Percentiles rank a stretch among this genome's conserved stretches.
Evolutionary conservation across 768 basidiomycete genomes (phyloP).

Genomic region (Trametes cingulata): DNA sequence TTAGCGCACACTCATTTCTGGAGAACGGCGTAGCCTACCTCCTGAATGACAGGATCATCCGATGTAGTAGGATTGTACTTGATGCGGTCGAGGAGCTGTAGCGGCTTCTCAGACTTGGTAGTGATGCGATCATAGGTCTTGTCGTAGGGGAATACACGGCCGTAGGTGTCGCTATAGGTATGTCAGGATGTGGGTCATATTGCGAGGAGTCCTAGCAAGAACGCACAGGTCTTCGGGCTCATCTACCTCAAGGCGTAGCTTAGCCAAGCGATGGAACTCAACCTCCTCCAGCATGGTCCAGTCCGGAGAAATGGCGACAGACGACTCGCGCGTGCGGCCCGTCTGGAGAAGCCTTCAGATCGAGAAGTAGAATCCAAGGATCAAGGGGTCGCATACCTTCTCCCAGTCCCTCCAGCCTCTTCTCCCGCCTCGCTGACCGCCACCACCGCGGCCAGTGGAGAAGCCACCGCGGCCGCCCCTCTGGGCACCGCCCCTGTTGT

Average conservation of each 20-base stretch:
- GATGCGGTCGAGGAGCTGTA: conserved; percentile 91
- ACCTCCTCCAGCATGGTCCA: conserved; percentile 98
- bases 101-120: conserved; percentile 87
- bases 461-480: conserved; percentile 44
- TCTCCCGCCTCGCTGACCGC: conserved; percentile 56
- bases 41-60: conserved; percentile 95
- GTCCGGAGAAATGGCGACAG: conserved; percentile 86
- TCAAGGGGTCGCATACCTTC: conserved; percentile 71
- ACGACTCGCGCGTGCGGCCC: conserved; percentile 86
- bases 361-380: no score
- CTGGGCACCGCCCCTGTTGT: conserved; percentile 42
- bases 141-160: conserved; percentile 90
- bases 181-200: background rate
- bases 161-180: conserved; percentile 70
- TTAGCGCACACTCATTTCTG: background rate
- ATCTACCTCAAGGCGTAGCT: conserved; percentile 92
- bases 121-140: conserved; percentile 94
- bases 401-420: conserved; percentile 94
- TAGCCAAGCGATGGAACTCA: conserved; percentile 89
- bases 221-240: conserved; percentile 87
- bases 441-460: conserved; percentile 44
- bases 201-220: background rate
- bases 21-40: conserved; percentile 45
- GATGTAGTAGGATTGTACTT: conserved; percentile 98
- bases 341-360: conserved; percentile 60